Conservation (phyloP, 352 stramenopile species). For the Pythium vanterpoolii region DNA sequence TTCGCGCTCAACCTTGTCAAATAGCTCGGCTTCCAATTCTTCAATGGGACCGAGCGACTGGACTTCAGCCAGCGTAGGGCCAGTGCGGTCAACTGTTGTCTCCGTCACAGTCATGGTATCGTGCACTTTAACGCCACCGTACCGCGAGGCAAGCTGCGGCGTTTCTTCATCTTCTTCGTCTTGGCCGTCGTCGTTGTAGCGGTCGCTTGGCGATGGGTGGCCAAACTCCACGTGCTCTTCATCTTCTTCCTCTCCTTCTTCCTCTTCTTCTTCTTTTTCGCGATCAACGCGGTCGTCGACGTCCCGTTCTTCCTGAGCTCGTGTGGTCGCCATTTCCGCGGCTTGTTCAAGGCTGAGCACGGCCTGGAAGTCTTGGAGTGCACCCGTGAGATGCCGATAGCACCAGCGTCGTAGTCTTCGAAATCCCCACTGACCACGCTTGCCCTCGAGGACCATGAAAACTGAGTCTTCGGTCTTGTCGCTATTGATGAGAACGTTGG, state of each 20-base stretch:
- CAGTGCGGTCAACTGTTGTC: not conserved
- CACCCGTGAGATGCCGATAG: not conserved
- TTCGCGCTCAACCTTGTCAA: conserved; percentile 10
- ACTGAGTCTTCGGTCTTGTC: not conserved
- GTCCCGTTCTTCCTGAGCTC: not conserved
- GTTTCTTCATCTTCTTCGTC: not conserved
- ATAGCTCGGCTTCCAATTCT: conserved; percentile 19
- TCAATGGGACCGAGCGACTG: conserved; percentile 19
- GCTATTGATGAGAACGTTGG: not conserved
- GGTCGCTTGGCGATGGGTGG: not conserved
- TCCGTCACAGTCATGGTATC: not conserved
- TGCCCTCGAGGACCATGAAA: not conserved
- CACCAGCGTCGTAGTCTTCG: not conserved
- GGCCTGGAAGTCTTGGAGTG: not conserved
- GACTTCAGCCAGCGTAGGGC: not conserved
- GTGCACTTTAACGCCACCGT: not conserved
- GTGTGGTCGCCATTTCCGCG: conserved; percentile 3
- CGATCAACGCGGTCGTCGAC: not conserved
- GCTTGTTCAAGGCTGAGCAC: conserved; percentile 8
- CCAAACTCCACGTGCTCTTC: conserved; percentile 2
- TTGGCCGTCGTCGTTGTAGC: not conserved
- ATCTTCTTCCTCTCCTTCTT: not conserved
- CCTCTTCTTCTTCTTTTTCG: not conserved
- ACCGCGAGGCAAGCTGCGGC: not conserved
- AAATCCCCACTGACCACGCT: conserved; percentile 2